These are phyloP conservation scores for Theobroma grandiflorum DNA, from an alignment of 441 rosid species.

Conservation along the genomic window DNA sequence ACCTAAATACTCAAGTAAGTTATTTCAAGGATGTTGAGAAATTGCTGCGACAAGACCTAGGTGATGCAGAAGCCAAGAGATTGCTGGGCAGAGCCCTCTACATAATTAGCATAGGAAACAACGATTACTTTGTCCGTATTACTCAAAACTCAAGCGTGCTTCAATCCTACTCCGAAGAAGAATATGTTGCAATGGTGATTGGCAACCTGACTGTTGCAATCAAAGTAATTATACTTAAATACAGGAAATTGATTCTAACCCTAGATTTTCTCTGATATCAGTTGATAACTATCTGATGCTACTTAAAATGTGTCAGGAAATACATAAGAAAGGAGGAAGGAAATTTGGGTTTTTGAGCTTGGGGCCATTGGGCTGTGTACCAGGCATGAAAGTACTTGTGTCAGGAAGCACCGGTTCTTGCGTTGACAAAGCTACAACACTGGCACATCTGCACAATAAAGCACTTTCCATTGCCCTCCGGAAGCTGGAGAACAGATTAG, in stretches of 20 bases:
- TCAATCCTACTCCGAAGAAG: not conserved
- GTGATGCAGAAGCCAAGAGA: constrained; percentile 14
- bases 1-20: constrained; percentile 34
- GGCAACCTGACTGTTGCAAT: not conserved
- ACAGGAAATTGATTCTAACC: not conserved
- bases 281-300: not conserved
- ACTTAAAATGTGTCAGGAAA: constrained; percentile 21
- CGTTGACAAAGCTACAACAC: constrained; percentile 1
- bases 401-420: not conserved
- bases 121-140: constrained; percentile 25
- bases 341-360: constrained; percentile 28
- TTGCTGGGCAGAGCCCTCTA: constrained; percentile 33
- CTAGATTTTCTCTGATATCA: not conserved
- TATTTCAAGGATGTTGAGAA: constrained; percentile 32
- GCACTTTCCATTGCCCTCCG: constrained; percentile 22
- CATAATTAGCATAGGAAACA: constrained; percentile 37
- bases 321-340: constrained; percentile 33
- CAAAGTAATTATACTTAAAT: not conserved
- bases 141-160: not conserved
- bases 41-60: constrained; percentile 28
- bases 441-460: constrained; percentile 25
- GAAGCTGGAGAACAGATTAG: constrained; percentile 5
- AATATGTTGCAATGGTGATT: not conserved
- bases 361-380: constrained; percentile 12
- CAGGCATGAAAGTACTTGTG: not conserved